These are phyloP conservation scores for Tephrocybe sp. DNA, from an alignment of 768 basidiomycete genomes.

Conservation along the genomic window DNA sequence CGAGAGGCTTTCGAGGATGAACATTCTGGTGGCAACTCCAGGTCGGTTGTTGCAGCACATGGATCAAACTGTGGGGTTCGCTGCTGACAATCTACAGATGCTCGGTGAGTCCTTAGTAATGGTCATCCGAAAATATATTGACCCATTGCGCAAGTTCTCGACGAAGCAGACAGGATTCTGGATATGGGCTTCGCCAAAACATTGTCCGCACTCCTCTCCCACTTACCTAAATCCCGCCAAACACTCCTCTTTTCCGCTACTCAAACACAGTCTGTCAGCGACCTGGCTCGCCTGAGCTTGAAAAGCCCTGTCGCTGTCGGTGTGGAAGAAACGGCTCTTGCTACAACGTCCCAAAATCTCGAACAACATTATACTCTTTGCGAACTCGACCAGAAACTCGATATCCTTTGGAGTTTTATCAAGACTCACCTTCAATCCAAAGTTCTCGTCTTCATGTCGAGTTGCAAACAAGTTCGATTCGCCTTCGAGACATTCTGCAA, in stretches of 20 bases:
- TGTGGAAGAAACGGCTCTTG: constrained; percentile 46
- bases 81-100: constrained; percentile 85
- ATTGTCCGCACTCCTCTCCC: constrained; percentile 84
- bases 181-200: constrained; percentile 95
- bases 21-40: constrained; percentile 97
- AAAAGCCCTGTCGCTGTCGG: constrained; percentile 77
- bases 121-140: constrained; percentile 1
- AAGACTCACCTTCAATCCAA: constrained; percentile 91
- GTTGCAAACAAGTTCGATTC: constrained; percentile 96
- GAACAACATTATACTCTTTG: constrained; percentile 89
- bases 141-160: constrained; percentile 59
- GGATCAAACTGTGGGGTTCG: constrained; percentile 97
- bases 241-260: constrained; percentile 97
- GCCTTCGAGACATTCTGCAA: constrained; percentile 94
- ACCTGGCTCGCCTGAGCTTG: constrained; percentile 88
- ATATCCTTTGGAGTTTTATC: constrained; percentile 92
- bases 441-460: constrained; percentile 90
- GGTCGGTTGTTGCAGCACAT: constrained; percentile 95
- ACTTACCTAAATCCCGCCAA: constrained; percentile 89
- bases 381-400: constrained; percentile 83
- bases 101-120: constrained; percentile 55
- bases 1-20: constrained; percentile 89
- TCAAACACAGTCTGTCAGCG: constrained; percentile 85
- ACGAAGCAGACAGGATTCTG: constrained; percentile 94
- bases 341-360: constrained; percentile 70